A percentile compares a stretch with the other conserved stretches of the same genome.
phyloP scores from a whole-genome alignment of 2,329 filamentous ascomycete genomes.

The Aspergillus fructus region DNA sequence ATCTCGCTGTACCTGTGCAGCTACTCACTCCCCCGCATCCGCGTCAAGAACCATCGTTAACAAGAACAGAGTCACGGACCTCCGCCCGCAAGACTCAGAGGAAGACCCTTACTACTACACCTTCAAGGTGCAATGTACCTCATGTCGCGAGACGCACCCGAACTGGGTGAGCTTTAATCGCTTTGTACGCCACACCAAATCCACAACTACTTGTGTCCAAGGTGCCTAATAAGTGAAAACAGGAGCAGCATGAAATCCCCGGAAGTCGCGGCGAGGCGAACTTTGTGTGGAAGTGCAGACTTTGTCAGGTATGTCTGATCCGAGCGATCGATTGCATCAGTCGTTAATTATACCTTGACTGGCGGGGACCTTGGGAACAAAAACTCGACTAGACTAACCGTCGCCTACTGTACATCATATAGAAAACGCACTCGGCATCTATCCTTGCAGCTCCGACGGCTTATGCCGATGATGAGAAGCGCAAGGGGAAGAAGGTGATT shows the following conservation, averaged over 20 bases:
- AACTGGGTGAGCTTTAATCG: slow-evolving; percentile 85
- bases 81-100: slow-evolving; percentile 78
- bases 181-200: slow-evolving; percentile 63
- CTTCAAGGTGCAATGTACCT: slow-evolving; percentile 98
- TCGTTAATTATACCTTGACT: neutral
- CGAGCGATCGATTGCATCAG: neutral
- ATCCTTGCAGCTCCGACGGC: slow-evolving; percentile 72
- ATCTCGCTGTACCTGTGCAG: no score
- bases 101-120: slow-evolving; percentile 92
- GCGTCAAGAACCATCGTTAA: slow-evolving; percentile 9
- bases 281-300: slow-evolving; percentile 99
- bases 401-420: no score
- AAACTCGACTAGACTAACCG: neutral
- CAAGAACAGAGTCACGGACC: slow-evolving; percentile 73
- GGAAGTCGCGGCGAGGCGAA: slow-evolving; percentile 94
- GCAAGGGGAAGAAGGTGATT: slow-evolving; percentile 75
- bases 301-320: slow-evolving; percentile 71
- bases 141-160: slow-evolving; percentile 84
- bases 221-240: neutral
- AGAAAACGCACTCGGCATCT: slow-evolving; percentile 64
- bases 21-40: slow-evolving; percentile 16
- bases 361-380: neutral
- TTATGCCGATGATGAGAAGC: slow-evolving; percentile 55
- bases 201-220: neutral
- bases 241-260: slow-evolving; percentile 89